These are phyloP conservation scores for Phlebiopsis flavidoalba DNA, from an alignment of 768 basidiomycete genomes.

Conservation along the genomic window DNA sequence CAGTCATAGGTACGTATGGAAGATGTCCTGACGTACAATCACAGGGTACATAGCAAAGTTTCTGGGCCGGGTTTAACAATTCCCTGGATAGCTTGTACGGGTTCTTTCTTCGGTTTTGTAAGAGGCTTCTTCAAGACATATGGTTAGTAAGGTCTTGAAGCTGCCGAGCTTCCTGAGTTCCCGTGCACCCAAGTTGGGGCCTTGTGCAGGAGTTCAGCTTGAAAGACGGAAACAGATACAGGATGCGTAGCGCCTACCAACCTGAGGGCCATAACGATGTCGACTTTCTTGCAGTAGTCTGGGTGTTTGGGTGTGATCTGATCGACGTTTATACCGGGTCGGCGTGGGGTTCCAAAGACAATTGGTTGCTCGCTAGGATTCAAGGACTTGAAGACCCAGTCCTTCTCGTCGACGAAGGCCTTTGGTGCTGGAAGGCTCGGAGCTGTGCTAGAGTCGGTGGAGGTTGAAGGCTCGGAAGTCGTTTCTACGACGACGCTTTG, in stretches of 20 bases:
- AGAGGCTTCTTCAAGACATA: no score
- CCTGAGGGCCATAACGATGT: neutral
- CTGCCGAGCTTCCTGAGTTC: neutral
- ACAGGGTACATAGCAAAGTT: neutral
- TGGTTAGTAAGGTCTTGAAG: neutral
- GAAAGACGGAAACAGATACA: neutral
- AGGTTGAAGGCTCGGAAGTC: neutral
- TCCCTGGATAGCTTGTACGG: no score
- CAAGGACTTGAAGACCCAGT: neutral
- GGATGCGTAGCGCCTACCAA: neutral
- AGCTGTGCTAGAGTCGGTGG: neutral
- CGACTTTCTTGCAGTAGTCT: neutral
- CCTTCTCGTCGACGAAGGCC: neutral
- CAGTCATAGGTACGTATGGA: neutral
- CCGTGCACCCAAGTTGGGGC: neutral
- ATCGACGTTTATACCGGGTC: neutral
- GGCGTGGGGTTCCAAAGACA: neutral
- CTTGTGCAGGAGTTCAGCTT: neutral
- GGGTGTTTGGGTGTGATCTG: neutral
- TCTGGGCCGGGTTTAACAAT: neutral
- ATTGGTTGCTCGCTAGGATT: neutral
- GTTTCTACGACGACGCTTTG: neutral
- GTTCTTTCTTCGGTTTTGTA: neutral
- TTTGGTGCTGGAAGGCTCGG: neutral
- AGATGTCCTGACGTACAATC: neutral